Percentiles rank a stretch among this genome's conserved stretches.
Evolutionary conservation across 768 basidiomycete genomes (phyloP).

Genomic region (Hygrocybe punicea): DNA sequence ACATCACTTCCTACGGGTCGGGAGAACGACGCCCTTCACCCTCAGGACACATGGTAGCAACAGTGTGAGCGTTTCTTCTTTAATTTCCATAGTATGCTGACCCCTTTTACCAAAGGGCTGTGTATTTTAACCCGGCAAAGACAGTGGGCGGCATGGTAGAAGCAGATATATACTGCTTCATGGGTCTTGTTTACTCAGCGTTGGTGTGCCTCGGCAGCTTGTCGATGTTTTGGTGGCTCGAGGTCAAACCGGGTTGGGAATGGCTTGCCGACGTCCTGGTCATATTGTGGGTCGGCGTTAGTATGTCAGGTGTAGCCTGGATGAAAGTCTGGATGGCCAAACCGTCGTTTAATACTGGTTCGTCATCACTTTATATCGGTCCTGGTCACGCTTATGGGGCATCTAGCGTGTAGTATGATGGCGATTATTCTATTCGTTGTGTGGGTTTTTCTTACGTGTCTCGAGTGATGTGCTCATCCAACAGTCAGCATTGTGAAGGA

Average conservation of each 20-base stretch:
- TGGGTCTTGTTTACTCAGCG: constrained; percentile 66
- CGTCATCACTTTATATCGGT: constrained; percentile 9
- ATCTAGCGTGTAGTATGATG: constrained; percentile 76
- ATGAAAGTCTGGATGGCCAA: constrained; percentile 83
- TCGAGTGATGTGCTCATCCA: constrained; percentile 2
- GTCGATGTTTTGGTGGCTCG: constrained; percentile 76
- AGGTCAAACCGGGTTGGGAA: constrained; percentile 64
- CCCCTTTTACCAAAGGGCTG: constrained; percentile 45
- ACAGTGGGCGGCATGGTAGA: constrained; percentile 91
- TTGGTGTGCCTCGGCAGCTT: constrained; percentile 74
- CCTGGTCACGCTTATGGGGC: not conserved
- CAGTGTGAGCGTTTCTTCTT: constrained; percentile 58
- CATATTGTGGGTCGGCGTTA: constrained; percentile 78
- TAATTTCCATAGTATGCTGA: not conserved
- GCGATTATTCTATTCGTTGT: constrained; percentile 82
- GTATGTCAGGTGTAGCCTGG: constrained; percentile 83
- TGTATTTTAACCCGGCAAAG: constrained; percentile 93
- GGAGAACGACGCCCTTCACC: constrained; percentile 58
- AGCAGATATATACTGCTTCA: constrained; percentile 75
- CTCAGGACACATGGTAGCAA: constrained; percentile 89
- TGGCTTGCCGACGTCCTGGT: constrained; percentile 71
- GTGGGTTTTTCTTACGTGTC: constrained; percentile 35
- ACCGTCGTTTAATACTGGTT: constrained; percentile 86
- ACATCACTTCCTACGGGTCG: constrained; percentile 51
- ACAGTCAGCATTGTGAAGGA: constrained; percentile 73